A percentile compares a stretch with the other conserved stretches of the same genome.
These are phyloP conservation scores for Podospora bellae-mahoneyi DNA, from an alignment of 495 filamentous ascomycete genomes.

Conservation along the genomic window DNA sequence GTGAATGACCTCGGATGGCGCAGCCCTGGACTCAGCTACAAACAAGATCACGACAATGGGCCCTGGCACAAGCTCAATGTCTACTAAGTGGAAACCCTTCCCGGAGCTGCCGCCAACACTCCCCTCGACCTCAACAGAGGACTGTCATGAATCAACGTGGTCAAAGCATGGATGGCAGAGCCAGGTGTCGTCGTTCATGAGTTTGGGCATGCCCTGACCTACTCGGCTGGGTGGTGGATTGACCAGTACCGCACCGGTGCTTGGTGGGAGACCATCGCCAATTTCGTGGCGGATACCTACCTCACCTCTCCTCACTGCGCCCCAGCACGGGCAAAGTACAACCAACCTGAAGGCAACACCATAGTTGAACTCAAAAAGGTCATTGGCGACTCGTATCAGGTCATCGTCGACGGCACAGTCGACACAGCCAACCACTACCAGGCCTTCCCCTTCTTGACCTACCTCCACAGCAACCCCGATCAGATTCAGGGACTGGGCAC, in stretches of 20 bases:
- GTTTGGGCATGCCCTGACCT: slow-evolving; percentile 45
- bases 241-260: slow-evolving; percentile 43
- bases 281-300: slow-evolving; percentile 47
- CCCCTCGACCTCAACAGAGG: slow-evolving; percentile 34
- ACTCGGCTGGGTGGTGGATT: slow-evolving; percentile 42
- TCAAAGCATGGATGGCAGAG: slow-evolving; percentile 38
- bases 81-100: slow-evolving; percentile 36
- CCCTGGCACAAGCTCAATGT: slow-evolving; percentile 47
- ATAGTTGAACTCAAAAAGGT: slow-evolving; percentile 44
- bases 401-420: slow-evolving; percentile 42
- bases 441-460: slow-evolving; percentile 42
- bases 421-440: slow-evolving; percentile 35
- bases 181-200: slow-evolving; percentile 44
- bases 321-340: slow-evolving; percentile 27
- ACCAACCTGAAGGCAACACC: slow-evolving; percentile 34
- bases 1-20: slow-evolving; percentile 42
- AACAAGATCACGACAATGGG: slow-evolving; percentile 33
- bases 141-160: slow-evolving; percentile 41
- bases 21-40: slow-evolving; percentile 40
- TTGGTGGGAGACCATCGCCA: slow-evolving; percentile 48
- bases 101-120: slow-evolving; percentile 42
- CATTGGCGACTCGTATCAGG: slow-evolving; percentile 42
- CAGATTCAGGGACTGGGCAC: slow-evolving; percentile 38
- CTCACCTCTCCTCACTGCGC: slow-evolving; percentile 39
- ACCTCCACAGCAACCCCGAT: slow-evolving; percentile 44